Evolutionary conservation across 495 filamentous ascomycete species (phyloP).

Genomic region (Penicillium paradoxum): DNA sequence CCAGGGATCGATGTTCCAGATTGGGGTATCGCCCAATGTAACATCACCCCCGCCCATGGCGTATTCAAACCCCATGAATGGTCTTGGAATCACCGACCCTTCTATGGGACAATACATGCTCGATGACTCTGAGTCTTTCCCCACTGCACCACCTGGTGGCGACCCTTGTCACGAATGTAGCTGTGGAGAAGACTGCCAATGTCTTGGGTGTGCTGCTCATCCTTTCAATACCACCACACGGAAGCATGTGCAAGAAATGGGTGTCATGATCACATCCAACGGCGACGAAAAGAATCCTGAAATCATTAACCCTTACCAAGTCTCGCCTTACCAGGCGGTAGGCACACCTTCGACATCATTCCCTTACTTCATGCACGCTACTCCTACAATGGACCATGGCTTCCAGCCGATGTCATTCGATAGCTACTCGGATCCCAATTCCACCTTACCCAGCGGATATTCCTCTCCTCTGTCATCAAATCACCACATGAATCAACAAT

Average conservation of each 20-base stretch:
- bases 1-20: background rate
- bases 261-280: conserved; percentile 37
- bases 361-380: conserved; percentile 16
- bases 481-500: conserved; percentile 22
- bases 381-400: conserved; percentile 11
- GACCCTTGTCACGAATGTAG: conserved; percentile 48
- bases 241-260: conserved; percentile 55
- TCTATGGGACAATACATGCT: conserved; percentile 13
- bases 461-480: conserved; percentile 25
- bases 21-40: background rate
- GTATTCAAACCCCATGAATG: conserved; percentile 14
- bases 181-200: conserved; percentile 65
- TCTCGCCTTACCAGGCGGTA: conserved; percentile 5
- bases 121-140: conserved; percentile 9
- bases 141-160: conserved; percentile 6
- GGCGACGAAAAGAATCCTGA: conserved; percentile 25
- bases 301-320: conserved; percentile 14
- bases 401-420: conserved; percentile 14
- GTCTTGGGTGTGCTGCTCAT: conserved; percentile 63
- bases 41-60: conserved; percentile 4
- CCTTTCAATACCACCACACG: conserved; percentile 69
- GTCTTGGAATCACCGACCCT: conserved; percentile 15
- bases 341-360: conserved; percentile 1
- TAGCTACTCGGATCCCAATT: conserved; percentile 15
- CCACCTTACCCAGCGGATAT: conserved; percentile 23